Evolutionary conservation across 2,329 filamentous ascomycete genomes (phyloP), one percentile per base, ranked within the genome.

Genomic region (Xylaria sp.): DNA sequence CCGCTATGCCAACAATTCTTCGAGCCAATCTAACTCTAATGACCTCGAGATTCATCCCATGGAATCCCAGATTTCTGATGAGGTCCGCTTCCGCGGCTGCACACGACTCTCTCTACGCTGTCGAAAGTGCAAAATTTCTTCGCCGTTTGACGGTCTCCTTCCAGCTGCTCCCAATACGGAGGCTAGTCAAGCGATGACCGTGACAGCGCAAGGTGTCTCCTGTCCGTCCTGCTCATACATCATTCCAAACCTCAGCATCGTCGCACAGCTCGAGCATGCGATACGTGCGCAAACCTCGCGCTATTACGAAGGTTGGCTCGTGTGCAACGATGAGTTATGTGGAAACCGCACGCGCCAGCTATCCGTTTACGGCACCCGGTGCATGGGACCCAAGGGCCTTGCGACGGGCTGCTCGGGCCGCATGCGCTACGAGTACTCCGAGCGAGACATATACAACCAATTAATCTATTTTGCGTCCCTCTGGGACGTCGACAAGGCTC

Each of bases 391-490:
- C 18, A 91, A 91, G 74, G 94, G 94, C 1, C 90, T 96, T 2
- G 95, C 92, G 0, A 88, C 90, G 65, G 94, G 94, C 64, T 99
- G 96, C 79, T 83, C 90, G 3, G 96, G 96, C 23, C 89, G 89
- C 59, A 98, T 99, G 94, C 84, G 88, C 25, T 98, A 94, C 79
- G 94, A 97, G 82, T 91, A 93, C 77, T 86, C 88, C 0, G 96
- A 98, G 83, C 95, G 96, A 82, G 91, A 92, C 76, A 87, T 98
- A 68, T 98, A 98, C 83, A 98, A 97, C 80, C 96, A 99, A 82
- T 85, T 99, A 49, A 83, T 98, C 64, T 99, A 97, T 83, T 92
- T 94, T 79, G 88, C 92, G 36, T 87, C 87, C 58, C 82, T 98
- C 64, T 99, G 94, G 85, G 94, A 99, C 80, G 92, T 97, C 2